Base-by-base conservation (phyloP, 1,284 basidiomycete genomes). In the Trametes polyzona region DNA sequence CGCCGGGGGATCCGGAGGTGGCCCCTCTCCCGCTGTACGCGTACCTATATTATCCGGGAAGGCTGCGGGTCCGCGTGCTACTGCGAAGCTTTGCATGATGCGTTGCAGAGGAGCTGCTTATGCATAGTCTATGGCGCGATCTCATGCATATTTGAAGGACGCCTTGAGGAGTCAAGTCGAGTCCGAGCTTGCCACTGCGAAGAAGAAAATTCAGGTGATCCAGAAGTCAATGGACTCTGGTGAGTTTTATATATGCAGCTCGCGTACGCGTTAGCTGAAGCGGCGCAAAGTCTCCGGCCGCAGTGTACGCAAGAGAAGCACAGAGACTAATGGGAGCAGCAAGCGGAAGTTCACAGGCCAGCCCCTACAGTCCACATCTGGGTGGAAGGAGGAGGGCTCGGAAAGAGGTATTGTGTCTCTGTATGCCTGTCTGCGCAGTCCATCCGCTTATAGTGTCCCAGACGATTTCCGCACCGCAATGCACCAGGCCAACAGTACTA, bases 401-500 rank as follows among this genome's bases (percentile, higher is more conserved):
- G 71, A 73, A 39, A 59, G 69, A 65, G 73, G 72, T 73, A 47
- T 2, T 11, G 11, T 21, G 4, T 27, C 5, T n/a, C 7, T 2
- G 5, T 33, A 10, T n/a, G 2, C 5, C 16, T 32, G 7, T 26
- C n/a, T n/a, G 29, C 50, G 29, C 55, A 40, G 1, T 29, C 32
- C 36, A 8, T 3, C 24, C 33, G 14, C 30, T 66, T n/a, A n/a
- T n/a, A n/a, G n/a, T n/a, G n/a, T n/a, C n/a, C n/a, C 69, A 76
- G 90, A 91, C 59, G 88, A 90, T 69, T 90, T 88, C 64, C 82
- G 83, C 19, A 85, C 86, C 3, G 82, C 82, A 6, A 75, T 91
- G 58, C 81, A 84, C 59, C 84, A 84, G 65, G 87, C 88, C 14
- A 78, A 75, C 33, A 73, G 71, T 29, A 80, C 78, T 60, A 76